Evolutionary conservation across 306 rosid species (phyloP), one percentile per base, ranked within the genome.

Genomic region (Chamaecrista fasciculata): DNA sequence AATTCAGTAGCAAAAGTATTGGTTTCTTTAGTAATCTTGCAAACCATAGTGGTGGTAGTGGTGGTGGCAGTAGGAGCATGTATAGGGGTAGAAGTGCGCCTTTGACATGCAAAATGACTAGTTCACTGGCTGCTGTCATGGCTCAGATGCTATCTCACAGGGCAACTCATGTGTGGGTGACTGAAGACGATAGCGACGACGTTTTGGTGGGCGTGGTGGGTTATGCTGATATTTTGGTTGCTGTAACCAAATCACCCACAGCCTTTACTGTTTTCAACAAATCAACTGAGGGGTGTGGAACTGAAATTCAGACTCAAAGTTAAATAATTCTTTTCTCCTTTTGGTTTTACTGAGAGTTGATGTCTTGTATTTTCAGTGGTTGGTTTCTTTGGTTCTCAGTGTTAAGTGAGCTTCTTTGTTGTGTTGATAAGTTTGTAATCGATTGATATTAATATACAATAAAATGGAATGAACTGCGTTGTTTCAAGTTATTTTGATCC

Each of bases 141-240:
- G 99, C 99, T 74, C 99, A 95, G 84, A 87, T 95, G 97, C 84
- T 95, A 62, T 95, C 99, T 8, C 98, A 94, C 69, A 79, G 97
- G 62, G 98, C 92, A 52, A 86, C 95, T 70, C 98, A 88, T 69
- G 92, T 94, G 12, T 94, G 99, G 97, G 97, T 91, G 66, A 84
- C 89, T 0, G 91, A 90, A 71, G 89, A 88, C 52, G 94, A 86
- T 21, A 76, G 73, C 23, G 97, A 94, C 0, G 96, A 94, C 36
- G 63, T 88, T 61, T 57, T 94, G 25, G 96, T 95, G 33, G 99
- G 99, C 15, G 91, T 95, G 26, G 86, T 95, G 59, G 95, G 96
- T 39, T 91, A 91, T 75, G 83, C 88, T 4, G 97, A 95, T 57
- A 91, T 95, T 67, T 66, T 95, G 81, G 82, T 53, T 56, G 97